A percentile compares a stretch with the other conserved stretches of the same genome.
Conservation (phyloP, 352 stramenopile genomes). For the Blastocystis sp. region DNA sequence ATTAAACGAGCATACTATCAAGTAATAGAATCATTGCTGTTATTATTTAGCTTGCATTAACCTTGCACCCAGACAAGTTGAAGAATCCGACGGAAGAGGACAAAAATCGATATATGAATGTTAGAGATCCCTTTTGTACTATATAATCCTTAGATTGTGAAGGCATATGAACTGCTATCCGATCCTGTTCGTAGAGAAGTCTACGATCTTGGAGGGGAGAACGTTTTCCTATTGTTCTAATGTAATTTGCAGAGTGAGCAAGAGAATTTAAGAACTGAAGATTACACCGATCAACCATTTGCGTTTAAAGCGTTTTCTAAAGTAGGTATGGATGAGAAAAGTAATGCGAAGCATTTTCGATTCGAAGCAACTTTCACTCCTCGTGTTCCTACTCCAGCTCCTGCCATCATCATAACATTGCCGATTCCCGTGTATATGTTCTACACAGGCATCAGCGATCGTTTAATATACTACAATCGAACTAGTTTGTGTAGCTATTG, state of each 20-base stretch:
- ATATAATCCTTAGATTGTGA: conserved; percentile 23
- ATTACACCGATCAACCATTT: conserved; percentile 50
- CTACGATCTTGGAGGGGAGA: not conserved
- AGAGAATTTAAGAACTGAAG: not conserved
- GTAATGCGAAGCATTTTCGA: not conserved
- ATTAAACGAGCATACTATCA: conserved; percentile 59
- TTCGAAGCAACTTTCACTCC: conserved; percentile 35
- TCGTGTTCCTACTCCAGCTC: not conserved
- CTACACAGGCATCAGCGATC: not conserved
- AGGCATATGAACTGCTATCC: conserved; percentile 47
- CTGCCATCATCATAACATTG: not conserved
- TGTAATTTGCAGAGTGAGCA: not conserved
- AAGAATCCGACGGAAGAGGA: conserved; percentile 45
- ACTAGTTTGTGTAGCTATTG: conserved; percentile 5
- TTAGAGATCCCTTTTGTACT: not conserved
- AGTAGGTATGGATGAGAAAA: not conserved
- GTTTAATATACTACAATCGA: not conserved
- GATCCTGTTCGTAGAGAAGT: conserved; percentile 11
- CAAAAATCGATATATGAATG: conserved; percentile 56
- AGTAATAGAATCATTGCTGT: not conserved
- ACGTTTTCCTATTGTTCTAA: not conserved
- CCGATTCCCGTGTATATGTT: not conserved
- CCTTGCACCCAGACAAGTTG: conserved; percentile 48
- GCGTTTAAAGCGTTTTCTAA: conserved; percentile 19
- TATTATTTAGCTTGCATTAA: conserved; percentile 10